Percentiles rank a stretch among this genome's conserved stretches.
These are phyloP conservation scores for Diaporthe aspalathi DNA, from an alignment of 2,329 filamentous ascomycete species.

Conservation along the genomic window DNA sequence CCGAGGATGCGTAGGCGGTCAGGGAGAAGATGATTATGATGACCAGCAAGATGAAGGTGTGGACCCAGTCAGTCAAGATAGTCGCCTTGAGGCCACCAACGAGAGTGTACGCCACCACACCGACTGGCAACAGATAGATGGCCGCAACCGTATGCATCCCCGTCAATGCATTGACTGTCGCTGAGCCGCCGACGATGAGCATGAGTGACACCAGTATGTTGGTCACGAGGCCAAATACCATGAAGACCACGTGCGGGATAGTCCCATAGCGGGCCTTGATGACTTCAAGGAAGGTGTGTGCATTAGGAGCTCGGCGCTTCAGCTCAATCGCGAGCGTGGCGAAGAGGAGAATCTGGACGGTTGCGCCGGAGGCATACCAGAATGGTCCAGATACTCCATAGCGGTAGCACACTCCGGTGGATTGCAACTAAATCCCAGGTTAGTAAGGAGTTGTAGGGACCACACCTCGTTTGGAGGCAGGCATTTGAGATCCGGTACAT, in stretches of 20 bases:
- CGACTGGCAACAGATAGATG: slow-evolving; percentile 84
- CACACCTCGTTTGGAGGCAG: not conserved
- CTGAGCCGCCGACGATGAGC: slow-evolving; percentile 84
- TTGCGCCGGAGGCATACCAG: slow-evolving; percentile 77
- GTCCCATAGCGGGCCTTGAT: slow-evolving; percentile 83
- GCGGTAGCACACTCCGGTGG: slow-evolving; percentile 82
- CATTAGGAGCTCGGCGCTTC: slow-evolving; percentile 87
- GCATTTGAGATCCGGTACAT: slow-evolving; percentile 54
- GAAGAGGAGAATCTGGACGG: slow-evolving; percentile 88
- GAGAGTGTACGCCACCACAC: slow-evolving; percentile 84
- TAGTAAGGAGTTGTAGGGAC: not conserved
- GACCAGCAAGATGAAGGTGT: slow-evolving; percentile 85
- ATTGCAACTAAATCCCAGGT: slow-evolving; percentile 70
- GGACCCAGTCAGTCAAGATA: slow-evolving; percentile 86
- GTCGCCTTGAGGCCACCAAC: slow-evolving; percentile 87
- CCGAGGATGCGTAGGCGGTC: slow-evolving; percentile 81
- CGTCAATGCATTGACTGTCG: slow-evolving; percentile 77
- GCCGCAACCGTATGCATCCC: slow-evolving; percentile 83
- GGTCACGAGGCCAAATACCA: slow-evolving; percentile 84
- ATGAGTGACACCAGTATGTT: slow-evolving; percentile 90
- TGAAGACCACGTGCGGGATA: slow-evolving; percentile 79
- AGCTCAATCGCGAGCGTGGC: slow-evolving; percentile 91
- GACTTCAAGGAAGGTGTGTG: slow-evolving; percentile 86
- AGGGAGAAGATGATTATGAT: slow-evolving; percentile 90
- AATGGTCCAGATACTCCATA: slow-evolving; percentile 75